A percentile compares a stretch with the other conserved stretches of the same genome.
Conservation (phyloP, 139 green algal species). For the Coelastrella sp. region DNA sequence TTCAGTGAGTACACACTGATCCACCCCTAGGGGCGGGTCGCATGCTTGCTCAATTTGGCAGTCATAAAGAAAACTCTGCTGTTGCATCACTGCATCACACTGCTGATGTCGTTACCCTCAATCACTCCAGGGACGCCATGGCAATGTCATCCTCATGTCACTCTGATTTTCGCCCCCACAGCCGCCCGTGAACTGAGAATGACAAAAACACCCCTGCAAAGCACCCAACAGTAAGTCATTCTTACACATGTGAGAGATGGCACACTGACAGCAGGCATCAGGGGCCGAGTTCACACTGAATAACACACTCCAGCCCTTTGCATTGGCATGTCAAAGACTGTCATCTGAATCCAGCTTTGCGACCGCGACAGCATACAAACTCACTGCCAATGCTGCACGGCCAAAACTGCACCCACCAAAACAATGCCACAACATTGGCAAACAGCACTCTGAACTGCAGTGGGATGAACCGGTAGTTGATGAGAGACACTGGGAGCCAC, state of each 20-base stretch:
- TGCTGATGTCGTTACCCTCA: too few relatives aligned
- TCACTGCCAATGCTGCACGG: too few relatives aligned
- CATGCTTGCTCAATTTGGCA: too few relatives aligned
- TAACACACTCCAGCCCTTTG: not conserved
- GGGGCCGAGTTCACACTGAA: not conserved
- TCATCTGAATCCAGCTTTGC: not conserved
- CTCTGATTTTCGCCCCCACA: not conserved
- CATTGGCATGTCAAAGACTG: not conserved
- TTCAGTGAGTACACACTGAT: too few relatives aligned
- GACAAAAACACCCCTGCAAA: slow-evolving; percentile 29
- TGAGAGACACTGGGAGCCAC: slow-evolving; percentile 73
- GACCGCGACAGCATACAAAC: not conserved
- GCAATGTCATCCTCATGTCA: not conserved
- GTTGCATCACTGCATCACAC: too few relatives aligned
- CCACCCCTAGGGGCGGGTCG: too few relatives aligned
- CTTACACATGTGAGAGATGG: not conserved
- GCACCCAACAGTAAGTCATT: not conserved
- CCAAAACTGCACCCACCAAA: slow-evolving; percentile 56
- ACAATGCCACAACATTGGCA: slow-evolving; percentile 71
- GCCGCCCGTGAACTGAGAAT: slow-evolving; percentile 1
- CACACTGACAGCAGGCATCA: too few relatives aligned
- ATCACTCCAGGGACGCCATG: too few relatives aligned
- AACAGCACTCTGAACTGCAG: slow-evolving; percentile 82
- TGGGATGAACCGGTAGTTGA: slow-evolving; percentile 82
- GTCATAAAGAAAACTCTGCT: too few relatives aligned